Base-by-base conservation (phyloP, 2,329 filamentous ascomycete genomes). In the Trichoderma aggressivum region DNA sequence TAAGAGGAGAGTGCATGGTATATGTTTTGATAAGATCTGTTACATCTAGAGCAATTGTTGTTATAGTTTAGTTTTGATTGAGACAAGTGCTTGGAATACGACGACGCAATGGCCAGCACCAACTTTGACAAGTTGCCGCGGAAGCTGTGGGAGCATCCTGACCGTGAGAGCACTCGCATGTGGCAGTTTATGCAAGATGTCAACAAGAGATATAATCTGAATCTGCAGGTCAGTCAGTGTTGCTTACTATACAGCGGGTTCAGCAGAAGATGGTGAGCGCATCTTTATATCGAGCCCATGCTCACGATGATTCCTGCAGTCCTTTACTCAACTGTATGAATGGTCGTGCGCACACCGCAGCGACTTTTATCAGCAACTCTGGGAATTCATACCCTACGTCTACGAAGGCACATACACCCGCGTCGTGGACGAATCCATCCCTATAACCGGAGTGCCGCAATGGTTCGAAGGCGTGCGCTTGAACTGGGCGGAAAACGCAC, bases 401-500 rank as follows among this genome's bases (percentile, higher is more conserved):
- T 84, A 93, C 75, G 84, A 86, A 43, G 92, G 92, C 34, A 81
- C 79, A 5, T 89, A 88, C 76, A 81, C 80, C 0, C 80, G 77
- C 11, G 88, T 91, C 1, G 90, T 96, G 3, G 92, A 97, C 77
- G 90, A 93, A 75, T 84, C 83, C 0, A 84, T 87, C 1, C 88
- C 90, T 2, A 93, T 97, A 79, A 90, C 93, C 72, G 83, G 84
- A 18, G 85, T 95, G 6, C 93, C 93, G 0, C 82, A 84, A 53
- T 97, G 93, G 93, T 97, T 96, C 79, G 82, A 88, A 1, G 93
- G 93, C 34, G 85, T 94, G 1, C 81, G 84, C 6, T 80, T 96
- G 75, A 97, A 94, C 77, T 95, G 90, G 78, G 91, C 92, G 6
- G 93, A 97, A 81, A 97, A 96, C 77, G 81, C 94, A 30, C 87